Conservation (phyloP, 139 green algal genomes). For the Tetraselmis striata region DNA sequence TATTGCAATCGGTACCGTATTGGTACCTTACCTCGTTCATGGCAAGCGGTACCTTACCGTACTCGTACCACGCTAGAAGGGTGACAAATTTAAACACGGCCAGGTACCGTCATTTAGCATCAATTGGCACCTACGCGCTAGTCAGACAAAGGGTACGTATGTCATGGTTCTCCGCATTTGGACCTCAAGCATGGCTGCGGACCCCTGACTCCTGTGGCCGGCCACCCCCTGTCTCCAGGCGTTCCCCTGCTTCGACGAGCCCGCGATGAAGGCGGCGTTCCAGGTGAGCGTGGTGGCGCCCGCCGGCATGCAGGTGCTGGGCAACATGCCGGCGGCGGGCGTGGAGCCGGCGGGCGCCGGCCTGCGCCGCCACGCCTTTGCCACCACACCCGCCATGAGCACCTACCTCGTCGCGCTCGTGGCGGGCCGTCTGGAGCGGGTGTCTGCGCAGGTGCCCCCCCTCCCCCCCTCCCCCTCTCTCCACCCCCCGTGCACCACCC, state of each 20-base stretch:
- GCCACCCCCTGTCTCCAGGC: constrained; percentile 24
- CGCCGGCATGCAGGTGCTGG: constrained; percentile 42
- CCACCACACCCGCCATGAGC: constrained; percentile 63
- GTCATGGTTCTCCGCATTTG: no score
- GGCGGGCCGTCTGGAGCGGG: constrained; percentile 46
- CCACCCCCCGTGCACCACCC: neutral
- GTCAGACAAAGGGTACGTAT: no score
- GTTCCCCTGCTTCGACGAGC: constrained; percentile 93
- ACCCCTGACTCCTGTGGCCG: no score
- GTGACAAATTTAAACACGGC: no score
- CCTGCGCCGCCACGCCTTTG: constrained; percentile 13
- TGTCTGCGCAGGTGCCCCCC: neutral
- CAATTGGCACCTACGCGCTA: no score
- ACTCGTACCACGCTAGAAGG: no score
- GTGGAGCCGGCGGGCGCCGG: constrained; percentile 7
- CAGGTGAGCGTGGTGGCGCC: constrained; percentile 26
- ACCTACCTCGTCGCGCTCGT: constrained; percentile 76
- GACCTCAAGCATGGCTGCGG: no score
- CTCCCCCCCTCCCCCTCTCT: neutral
- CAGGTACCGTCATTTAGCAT: no score
- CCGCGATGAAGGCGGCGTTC: constrained; percentile 70
- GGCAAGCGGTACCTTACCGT: no score
- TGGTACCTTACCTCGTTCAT: no score
- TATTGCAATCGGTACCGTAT: no score
- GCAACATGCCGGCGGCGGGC: constrained; percentile 59